A percentile compares a stretch with the other conserved stretches of the same genome.
phyloP scores from a whole-genome alignment of 345 rosid genomes.

The Pugionium dolabratum region DNA sequence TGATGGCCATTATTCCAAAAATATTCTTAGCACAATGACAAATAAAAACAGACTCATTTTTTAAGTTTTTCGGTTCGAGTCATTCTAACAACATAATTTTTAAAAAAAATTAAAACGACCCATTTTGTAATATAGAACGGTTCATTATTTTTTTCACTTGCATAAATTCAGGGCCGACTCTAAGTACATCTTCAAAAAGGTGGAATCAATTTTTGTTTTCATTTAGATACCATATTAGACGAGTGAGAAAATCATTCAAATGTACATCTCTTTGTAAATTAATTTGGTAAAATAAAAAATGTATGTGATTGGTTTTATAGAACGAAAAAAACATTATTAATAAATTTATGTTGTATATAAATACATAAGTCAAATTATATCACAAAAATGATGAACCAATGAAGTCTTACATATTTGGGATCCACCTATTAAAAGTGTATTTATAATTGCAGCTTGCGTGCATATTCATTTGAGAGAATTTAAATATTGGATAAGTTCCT shows the following conservation, averaged over 20 bases:
- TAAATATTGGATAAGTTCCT: not conserved
- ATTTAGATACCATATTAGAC: not conserved
- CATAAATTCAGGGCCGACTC: too few relatives aligned
- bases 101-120: too few relatives aligned
- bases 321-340: not conserved
- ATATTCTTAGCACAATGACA: too few relatives aligned
- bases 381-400: slow-evolving; percentile 5
- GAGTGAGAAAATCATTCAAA: not conserved
- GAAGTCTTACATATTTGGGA: not conserved
- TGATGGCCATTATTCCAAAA: too few relatives aligned
- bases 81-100: too few relatives aligned
- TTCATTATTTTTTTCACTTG: too few relatives aligned
- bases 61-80: too few relatives aligned
- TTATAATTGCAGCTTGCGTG: slow-evolving; percentile 9
- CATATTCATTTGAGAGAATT: not conserved
- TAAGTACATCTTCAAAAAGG: too few relatives aligned
- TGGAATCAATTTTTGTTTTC: not conserved
- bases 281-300: not conserved
- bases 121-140: too few relatives aligned
- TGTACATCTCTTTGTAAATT: not conserved
- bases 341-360: not conserved
- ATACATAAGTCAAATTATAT: not conserved
- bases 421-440: not conserved
- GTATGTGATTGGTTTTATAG: not conserved
- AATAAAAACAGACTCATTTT: too few relatives aligned